Percentiles rank a stretch among this genome's conserved stretches.
phyloP scores from a whole-genome alignment of 2,329 filamentous ascomycete genomes.

The Penicillium sp. region DNA sequence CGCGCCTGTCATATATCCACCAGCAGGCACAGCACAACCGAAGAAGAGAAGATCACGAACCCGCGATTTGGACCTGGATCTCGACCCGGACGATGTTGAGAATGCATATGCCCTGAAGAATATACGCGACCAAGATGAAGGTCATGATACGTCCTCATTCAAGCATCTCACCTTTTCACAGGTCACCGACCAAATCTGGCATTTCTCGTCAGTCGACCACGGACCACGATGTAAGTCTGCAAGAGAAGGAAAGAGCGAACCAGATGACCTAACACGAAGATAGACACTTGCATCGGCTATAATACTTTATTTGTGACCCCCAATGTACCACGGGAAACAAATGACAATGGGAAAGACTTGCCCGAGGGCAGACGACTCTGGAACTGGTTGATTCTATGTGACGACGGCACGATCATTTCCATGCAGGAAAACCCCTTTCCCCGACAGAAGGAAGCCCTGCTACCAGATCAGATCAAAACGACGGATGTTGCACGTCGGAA shows the following conservation, averaged over 20 bases:
- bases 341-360: conserved; percentile 33
- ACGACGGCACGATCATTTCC: conserved; percentile 70
- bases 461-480: conserved; percentile 28
- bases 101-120: conserved; percentile 29
- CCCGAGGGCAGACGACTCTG: conserved; percentile 60
- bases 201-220: conserved; percentile 73
- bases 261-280: conserved; percentile 15
- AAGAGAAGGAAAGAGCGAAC: conserved; percentile 6
- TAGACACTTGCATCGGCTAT: conserved; percentile 70
- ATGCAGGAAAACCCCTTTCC: conserved; percentile 63
- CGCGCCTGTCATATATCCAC: conserved; percentile 45
- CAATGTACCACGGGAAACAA: conserved; percentile 40
- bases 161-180: conserved; percentile 54
- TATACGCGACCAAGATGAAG: conserved; percentile 20
- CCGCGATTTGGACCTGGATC: conserved; percentile 7
- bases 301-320: conserved; percentile 57
- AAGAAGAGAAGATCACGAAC: conserved; percentile 14
- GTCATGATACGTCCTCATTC: conserved; percentile 26
- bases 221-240: conserved; percentile 59
- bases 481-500: conserved; percentile 54
- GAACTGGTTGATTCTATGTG: conserved; percentile 71
- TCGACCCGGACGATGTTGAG: conserved; percentile 32
- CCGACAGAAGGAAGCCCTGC: conserved; percentile 40
- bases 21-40: conserved; percentile 19
- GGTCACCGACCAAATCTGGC: conserved; percentile 70